Conservation (phyloP, 495 filamentous ascomycete genomes). For the Aspergillus carlsbadensis region DNA sequence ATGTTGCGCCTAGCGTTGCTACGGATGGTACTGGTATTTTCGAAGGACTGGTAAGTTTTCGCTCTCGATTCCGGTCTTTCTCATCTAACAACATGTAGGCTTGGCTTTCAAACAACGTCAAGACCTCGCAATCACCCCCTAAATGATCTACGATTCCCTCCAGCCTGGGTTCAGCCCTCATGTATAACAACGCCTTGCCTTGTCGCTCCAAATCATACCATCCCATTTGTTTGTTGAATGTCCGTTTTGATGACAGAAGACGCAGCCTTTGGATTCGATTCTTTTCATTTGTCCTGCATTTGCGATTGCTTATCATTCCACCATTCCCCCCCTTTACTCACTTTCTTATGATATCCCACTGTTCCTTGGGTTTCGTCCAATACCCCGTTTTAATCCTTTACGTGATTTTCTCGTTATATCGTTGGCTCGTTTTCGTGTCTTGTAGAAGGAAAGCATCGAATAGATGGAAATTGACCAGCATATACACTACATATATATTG, state of each 20-base stretch:
- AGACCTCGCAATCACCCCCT: slow-evolving; percentile 55
- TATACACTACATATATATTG: neutral
- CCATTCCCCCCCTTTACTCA: neutral
- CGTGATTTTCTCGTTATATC: slow-evolving; percentile 1
- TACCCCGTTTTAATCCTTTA: slow-evolving; percentile 28
- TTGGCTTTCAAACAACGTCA: slow-evolving; percentile 94
- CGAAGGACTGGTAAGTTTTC: slow-evolving; percentile 74
- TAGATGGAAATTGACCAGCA: neutral
- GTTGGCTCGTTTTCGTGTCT: slow-evolving; percentile 3
- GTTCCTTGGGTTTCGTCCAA: slow-evolving; percentile 30
- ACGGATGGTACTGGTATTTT: slow-evolving; percentile 92
- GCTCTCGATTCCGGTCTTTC: neutral
- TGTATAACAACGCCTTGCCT: slow-evolving; percentile 37
- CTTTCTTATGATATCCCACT: slow-evolving; percentile 38
- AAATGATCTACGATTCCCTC: slow-evolving; percentile 33
- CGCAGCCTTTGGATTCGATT: slow-evolving; percentile 42
- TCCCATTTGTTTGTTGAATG: slow-evolving; percentile 34
- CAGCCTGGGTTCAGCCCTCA: slow-evolving; percentile 22
- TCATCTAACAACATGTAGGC: slow-evolving; percentile 46
- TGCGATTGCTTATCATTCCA: slow-evolving; percentile 18
- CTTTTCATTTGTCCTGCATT: slow-evolving; percentile 21
- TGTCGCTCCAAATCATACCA: slow-evolving; percentile 20
- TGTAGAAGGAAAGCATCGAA: neutral
- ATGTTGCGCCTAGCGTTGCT: slow-evolving; percentile 92
- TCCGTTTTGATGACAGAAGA: slow-evolving; percentile 50